Evolutionary conservation across 805 yeast species (phyloP), one percentile per base, ranked within the genome.

Genomic region (Candida xyloterini): DNA sequence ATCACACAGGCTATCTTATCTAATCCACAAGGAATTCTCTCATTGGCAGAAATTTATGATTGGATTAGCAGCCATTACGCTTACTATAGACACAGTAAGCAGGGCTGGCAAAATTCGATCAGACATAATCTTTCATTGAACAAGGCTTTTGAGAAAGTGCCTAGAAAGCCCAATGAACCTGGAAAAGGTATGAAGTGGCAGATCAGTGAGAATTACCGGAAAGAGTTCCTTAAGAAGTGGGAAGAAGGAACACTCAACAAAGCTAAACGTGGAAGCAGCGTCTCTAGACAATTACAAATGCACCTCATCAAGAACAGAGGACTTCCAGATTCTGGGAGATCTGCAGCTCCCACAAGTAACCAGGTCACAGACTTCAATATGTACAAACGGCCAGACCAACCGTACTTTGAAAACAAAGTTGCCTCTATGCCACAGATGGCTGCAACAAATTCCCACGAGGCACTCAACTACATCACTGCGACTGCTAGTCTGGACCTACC

Each of bases 181-280:
- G 99, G 99, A 13, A 93, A 93, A 63, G 98, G 99, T 48, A 91
- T 93, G 95, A 93, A 93, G 65, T 93, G 99, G 99, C 95, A 89
- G 66, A 90, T 93, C 43, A 79, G 89, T 47, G 93, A 87, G 28
- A 68, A 80, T 33, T 91, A 84, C 60, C 81, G 84, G 54, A 81
- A 80, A 31, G 99, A 93, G 49, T 90, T 90, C 55, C 64, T 90
- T 59, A 76, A 74, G 51, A 86, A 89, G 66, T 80, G 90, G 66
- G 78, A 77, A 43, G 80, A 76, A 44, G 96, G 96, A 11, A 75
- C 83, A 27, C 64, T 84, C 34, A 77, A 80, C 51, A 85, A 84
- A 54, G 73, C 81, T 14, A 78, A 87, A 65, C 68, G 95, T 52
- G 95, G 95, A 7, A 79, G 86, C 9, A 78, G 86, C 24, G 93